Base-by-base conservation (phyloP, 768 basidiomycete species). In the Leucosporidium scottii region DNA sequence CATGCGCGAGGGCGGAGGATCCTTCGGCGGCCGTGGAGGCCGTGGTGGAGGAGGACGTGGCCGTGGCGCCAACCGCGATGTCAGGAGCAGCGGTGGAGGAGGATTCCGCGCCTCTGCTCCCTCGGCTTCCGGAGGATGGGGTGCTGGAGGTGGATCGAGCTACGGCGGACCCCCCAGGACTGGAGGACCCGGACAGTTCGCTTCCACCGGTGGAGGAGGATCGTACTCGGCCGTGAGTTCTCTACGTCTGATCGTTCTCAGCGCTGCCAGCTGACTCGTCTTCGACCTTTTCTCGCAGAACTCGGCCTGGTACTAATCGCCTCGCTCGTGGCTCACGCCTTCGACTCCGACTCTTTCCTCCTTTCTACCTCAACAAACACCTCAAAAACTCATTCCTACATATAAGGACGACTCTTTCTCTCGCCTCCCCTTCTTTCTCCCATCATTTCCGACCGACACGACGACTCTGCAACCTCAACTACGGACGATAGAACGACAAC, bases 1-100 rank as follows among this genome's bases (percentile, higher is more conserved):
- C 67, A 82, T 84, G 36, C 83, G 88, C 62, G 91, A 89, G 76
- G 87, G 87, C 50, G 79, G 82, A 39, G 80, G 82, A 60, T 54
- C 71, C 31, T 70, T 74, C 21, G 76, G 80, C 30, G 79, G 79
- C 74, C 75, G 84, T n/a, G 80, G 83, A 17, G 82, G 83, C 49
- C 80, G 83, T 39, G 82, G 86, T 34, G 81, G 85, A 48, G 74
- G 82, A 62, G 81, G 84, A 34, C 81, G 84, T 1, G 44, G 59
- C 13, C 34, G 57, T 9, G 21, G 25, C 12, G 25, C n/a, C 55
- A 57, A 34, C 55, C 59, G 59, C 23, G 39, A 39, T 36, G 34
- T 36, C 23, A 34, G 57, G 36, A 44, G 17, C 44, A 28, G 25
- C 17, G 44, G 59, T 44, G 59, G 59, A 17, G 59, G 59, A 59